These are phyloP conservation scores for Cryptosporidium bovis DNA, from an alignment of 169 alveolate species.

Conservation along the genomic window DNA sequence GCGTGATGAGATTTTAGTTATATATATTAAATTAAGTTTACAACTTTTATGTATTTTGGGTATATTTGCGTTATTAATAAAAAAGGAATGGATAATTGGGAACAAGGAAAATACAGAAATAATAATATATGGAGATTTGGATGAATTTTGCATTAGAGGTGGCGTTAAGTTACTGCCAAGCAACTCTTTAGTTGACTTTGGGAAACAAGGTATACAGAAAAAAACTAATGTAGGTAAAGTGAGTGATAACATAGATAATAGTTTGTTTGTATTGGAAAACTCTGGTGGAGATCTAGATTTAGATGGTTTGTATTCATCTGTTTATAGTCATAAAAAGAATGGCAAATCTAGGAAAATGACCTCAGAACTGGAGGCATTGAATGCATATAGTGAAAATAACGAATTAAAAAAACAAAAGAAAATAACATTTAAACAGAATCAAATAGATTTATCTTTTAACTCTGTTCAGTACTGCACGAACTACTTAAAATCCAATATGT, in stretches of 20 bases:
- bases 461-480: slow-evolving; percentile 34
- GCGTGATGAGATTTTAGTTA: slow-evolving; percentile 42
- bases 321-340: slow-evolving; percentile 6
- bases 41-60: slow-evolving; percentile 19
- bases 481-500: slow-evolving; percentile 1
- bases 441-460: slow-evolving; percentile 5
- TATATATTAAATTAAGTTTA: slow-evolving; percentile 23
- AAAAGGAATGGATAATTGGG: slow-evolving; percentile 50
- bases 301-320: background rate
- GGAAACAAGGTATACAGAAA: background rate
- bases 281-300: background rate
- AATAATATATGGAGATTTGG: slow-evolving; percentile 13
- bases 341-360: background rate
- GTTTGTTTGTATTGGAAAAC: background rate
- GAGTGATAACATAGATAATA: background rate
- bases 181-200: background rate
- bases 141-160: slow-evolving; percentile 22
- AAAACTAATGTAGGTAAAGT: background rate
- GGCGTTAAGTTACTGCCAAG: background rate
- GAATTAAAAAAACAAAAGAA: slow-evolving; percentile 1
- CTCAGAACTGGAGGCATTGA: too few relatives aligned
- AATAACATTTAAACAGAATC: background rate
- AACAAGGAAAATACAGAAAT: background rate
- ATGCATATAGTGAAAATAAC: background rate
- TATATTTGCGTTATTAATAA: slow-evolving; percentile 6